Percentiles rank a stretch among this genome's conserved stretches.
Conservation (phyloP, 75 land plant genomes). For the Azolla pinnata region DNA sequence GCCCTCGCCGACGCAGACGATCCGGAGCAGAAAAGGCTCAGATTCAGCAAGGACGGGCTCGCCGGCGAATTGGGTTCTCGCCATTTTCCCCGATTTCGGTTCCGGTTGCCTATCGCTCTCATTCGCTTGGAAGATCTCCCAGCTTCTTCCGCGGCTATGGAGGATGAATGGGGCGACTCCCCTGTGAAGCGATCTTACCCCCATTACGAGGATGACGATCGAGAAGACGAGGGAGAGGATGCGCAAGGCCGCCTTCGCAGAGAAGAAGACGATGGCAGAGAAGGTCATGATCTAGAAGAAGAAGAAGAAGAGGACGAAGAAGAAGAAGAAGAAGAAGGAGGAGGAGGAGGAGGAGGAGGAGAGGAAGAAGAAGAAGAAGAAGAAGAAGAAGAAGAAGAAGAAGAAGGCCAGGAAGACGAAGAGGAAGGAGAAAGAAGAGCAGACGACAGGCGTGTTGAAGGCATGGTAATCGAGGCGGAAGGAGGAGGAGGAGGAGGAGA, state of each 20-base stretch:
- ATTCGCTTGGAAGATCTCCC: too few species aligned
- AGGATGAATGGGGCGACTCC: too few species aligned
- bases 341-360: background rate
- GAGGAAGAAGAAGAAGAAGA: background rate
- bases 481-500: background rate
- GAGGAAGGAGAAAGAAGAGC: background rate
- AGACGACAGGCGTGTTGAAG: background rate
- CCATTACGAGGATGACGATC: background rate
- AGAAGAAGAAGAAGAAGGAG: background rate
- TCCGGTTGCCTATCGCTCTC: too few species aligned
- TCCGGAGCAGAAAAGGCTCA: too few species aligned
- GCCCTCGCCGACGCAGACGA: too few species aligned
- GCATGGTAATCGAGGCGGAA: background rate
- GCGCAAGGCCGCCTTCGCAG: background rate
- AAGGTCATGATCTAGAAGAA: background rate
- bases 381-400: background rate
- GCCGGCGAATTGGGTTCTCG: too few species aligned
- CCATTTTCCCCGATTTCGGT: too few species aligned
- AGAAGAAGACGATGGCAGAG: background rate
- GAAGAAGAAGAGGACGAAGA: background rate
- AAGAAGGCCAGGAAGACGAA: background rate
- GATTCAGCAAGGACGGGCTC: too few species aligned
- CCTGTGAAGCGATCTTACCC: slow-evolving; percentile 5
- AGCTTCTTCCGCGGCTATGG: too few species aligned
- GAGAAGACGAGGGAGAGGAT: background rate